Evolutionary conservation across 2,329 filamentous ascomycete genomes (phyloP).

Genomic region (Penicillium sp.): DNA sequence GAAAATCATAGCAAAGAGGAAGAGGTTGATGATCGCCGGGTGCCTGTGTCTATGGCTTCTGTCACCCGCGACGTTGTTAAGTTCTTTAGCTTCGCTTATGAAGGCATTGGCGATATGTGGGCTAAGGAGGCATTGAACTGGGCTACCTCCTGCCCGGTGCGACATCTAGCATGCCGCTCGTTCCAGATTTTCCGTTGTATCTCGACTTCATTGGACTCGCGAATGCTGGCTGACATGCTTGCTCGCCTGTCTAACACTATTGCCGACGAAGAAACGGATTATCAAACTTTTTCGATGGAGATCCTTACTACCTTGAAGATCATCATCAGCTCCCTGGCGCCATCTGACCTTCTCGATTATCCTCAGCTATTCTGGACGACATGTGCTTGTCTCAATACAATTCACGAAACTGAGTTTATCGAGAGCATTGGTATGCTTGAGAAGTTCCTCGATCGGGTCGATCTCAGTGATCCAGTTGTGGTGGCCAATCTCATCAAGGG

Average conservation of each 20-base stretch:
- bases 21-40: constrained; percentile 72
- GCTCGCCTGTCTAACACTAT: constrained; percentile 94
- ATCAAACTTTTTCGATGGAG: constrained; percentile 96
- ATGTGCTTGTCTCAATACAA: constrained; percentile 92
- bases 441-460: constrained; percentile 77
- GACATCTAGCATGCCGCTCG: constrained; percentile 91
- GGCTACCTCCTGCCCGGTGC: constrained; percentile 94
- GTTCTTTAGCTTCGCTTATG: constrained; percentile 81
- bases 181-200: constrained; percentile 98
- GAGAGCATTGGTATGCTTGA: constrained; percentile 91
- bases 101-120: constrained; percentile 87
- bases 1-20: constrained; percentile 78
- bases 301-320: constrained; percentile 92
- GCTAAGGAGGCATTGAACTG: constrained; percentile 85
- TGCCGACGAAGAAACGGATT: constrained; percentile 89
- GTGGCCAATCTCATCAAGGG: constrained; percentile 71
- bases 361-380: constrained; percentile 98
- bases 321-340: constrained; percentile 79
- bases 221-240: constrained; percentile 96
- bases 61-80: constrained; percentile 78
- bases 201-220: constrained; percentile 81
- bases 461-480: constrained; percentile 69
- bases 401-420: constrained; percentile 92
- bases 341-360: constrained; percentile 78
- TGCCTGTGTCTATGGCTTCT: constrained; percentile 82